Percentiles rank a stretch among this genome's conserved stretches.
Conservation (phyloP, 306 rosid species). For the Vigna hirtella region DNA sequence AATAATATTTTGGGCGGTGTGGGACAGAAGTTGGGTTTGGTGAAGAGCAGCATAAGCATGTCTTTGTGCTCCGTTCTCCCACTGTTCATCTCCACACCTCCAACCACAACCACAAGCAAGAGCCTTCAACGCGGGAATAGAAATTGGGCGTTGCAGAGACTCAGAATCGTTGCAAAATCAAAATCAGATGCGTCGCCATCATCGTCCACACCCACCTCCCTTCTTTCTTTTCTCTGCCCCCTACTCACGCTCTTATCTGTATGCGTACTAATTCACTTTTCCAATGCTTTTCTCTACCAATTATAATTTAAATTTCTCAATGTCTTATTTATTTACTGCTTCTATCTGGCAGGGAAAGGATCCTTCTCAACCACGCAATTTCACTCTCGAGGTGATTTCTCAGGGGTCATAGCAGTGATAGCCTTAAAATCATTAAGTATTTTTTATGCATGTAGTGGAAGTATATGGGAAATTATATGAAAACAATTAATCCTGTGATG, state of each 20-base stretch:
- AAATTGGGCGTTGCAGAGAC: conserved; percentile 47
- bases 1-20: too few relatives aligned
- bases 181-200: conserved; percentile 47
- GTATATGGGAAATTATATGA: too few relatives aligned
- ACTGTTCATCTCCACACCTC: neutral
- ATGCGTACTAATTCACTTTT: conserved; percentile 44
- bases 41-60: too few relatives aligned
- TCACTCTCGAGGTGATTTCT: conserved; percentile 60
- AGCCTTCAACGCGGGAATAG: conserved; percentile 22
- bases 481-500: neutral
- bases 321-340: neutral
- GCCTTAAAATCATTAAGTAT: neutral
- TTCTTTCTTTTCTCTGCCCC: conserved; percentile 78
- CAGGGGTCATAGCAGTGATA: neutral
- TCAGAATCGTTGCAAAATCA: conserved; percentile 53
- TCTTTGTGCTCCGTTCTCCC: neutral
- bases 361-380: conserved; percentile 84
- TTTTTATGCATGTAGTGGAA: neutral
- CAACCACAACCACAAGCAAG: neutral
- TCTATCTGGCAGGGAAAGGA: conserved; percentile 65
- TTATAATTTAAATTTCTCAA: neutral
- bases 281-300: too few relatives aligned
- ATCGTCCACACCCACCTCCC: conserved; percentile 50
- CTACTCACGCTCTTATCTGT: conserved; percentile 80
- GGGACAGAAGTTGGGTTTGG: too few relatives aligned